A percentile compares a stretch with the other conserved stretches of the same genome.
Conservation (phyloP, 345 rosid genomes). For the Draba incana region DNA sequence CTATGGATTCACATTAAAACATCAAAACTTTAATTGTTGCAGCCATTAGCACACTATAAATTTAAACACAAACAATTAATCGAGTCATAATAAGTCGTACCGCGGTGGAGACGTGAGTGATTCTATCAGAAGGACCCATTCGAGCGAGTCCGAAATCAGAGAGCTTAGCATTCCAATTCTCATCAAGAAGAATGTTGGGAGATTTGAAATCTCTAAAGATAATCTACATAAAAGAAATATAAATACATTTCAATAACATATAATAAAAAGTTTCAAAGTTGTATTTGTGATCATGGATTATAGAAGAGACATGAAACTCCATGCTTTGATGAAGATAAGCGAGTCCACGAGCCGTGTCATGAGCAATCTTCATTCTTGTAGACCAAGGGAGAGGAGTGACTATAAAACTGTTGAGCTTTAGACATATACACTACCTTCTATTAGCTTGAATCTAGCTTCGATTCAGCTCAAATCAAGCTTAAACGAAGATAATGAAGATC, state of each 20-base stretch:
- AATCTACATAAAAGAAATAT: slow-evolving; percentile 51
- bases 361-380: slow-evolving; percentile 81
- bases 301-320: slow-evolving; percentile 79
- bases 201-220: slow-evolving; percentile 97
- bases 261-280: background rate
- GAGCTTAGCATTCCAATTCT: slow-evolving; percentile 87
- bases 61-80: too few species aligned
- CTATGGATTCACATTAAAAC: slow-evolving; percentile 42
- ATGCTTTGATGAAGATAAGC: slow-evolving; percentile 91
- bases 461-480: too few species aligned
- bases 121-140: slow-evolving; percentile 87
- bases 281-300: slow-evolving; percentile 2
- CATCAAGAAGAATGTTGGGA: slow-evolving; percentile 89
- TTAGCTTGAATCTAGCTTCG: too few species aligned
- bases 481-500: too few species aligned
- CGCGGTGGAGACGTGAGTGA: slow-evolving; percentile 90
- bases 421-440: too few species aligned
- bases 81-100: too few species aligned
- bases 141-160: slow-evolving; percentile 98
- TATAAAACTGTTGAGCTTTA: slow-evolving; percentile 38
- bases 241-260: slow-evolving; percentile 6
- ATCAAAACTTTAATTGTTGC: too few species aligned
- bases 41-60: too few species aligned
- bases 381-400: slow-evolving; percentile 80
- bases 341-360: slow-evolving; percentile 84